Base-by-base conservation (phyloP, 2,329 filamentous ascomycete species). In the Aureobasidium sp. region DNA sequence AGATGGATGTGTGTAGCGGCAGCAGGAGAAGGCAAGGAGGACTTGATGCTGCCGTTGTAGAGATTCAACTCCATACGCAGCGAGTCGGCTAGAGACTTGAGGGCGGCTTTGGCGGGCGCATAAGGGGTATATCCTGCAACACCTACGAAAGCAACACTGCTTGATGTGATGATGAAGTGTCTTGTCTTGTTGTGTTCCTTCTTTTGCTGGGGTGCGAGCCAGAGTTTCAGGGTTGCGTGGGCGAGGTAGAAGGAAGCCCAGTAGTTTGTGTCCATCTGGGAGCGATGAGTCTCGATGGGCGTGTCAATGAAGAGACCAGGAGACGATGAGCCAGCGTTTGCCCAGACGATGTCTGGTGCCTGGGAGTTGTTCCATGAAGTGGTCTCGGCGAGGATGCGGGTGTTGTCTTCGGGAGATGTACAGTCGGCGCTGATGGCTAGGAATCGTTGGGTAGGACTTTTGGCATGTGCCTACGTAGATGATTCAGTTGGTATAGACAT, bases 221-320 rank as follows among this genome's bases (percentile, higher is more conserved):
- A 97, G 64, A 83, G 81, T 57, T 82, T 82, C 64, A 97, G 77
- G 19, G 88, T 85, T 22, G 90, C 86, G 71, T 95, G 91, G 40
- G 91, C 88, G 76, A 96, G 89, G 73, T 96, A 94, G 44, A 88
- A 87, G 33, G 86, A 85, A 53, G 90, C 89, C 82, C 87, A 96
- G 78, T 90, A 97, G 76, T 97, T 93, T 67, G 93, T 83, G 70
- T 96, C 90, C 90, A 96, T 96, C 73, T 96, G 90, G 66, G 81
- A 78, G 45, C 87, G 83, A 66, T 91, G 78, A 12, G 82, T 82
- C 8, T 85, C 77, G 58, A 90, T 78, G 9, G 88, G 81, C 42
- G 85, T 85, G 64, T 96, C 89, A 66, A 89, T 74, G 77, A 93
- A 96, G 64, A 96, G 86, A 39, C 84, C 81, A 0, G 92, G 92